Conservation (phyloP, 805 yeast species). For the Brettanomyces bruxellensis region DNA sequence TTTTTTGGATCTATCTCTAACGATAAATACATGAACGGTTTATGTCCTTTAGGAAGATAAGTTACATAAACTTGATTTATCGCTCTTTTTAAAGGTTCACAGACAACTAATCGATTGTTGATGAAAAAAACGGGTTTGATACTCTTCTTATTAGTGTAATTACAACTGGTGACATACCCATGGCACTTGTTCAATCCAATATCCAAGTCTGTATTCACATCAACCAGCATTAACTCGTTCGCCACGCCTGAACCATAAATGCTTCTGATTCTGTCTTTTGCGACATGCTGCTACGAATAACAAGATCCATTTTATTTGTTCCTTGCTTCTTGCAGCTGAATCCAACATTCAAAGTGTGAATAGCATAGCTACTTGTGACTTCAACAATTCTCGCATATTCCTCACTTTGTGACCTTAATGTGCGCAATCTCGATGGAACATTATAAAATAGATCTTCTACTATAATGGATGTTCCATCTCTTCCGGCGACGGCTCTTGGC, state of each 20-base stretch:
- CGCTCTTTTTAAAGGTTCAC: constrained; percentile 73
- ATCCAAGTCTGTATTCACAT: constrained; percentile 19
- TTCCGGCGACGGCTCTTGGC: constrained; percentile 78
- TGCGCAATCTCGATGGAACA: constrained; percentile 65
- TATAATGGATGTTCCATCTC: constrained; percentile 71
- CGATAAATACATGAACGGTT: constrained; percentile 70
- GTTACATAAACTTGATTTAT: constrained; percentile 50
- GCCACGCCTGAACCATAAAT: constrained; percentile 69
- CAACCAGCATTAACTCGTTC: constrained; percentile 46
- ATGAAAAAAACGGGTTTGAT: constrained; percentile 72
- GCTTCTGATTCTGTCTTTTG: constrained; percentile 60
- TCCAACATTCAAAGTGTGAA: constrained; percentile 62
- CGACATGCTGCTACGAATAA: constrained; percentile 41
- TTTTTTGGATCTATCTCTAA: constrained; percentile 58
- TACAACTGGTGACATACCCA: constrained; percentile 66
- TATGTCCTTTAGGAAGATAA: constrained; percentile 69
- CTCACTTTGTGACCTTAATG: constrained; percentile 58
- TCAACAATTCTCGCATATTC: constrained; percentile 75
- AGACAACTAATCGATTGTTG: constrained; percentile 71
- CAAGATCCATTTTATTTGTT: constrained; percentile 58
- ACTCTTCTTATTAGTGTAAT: constrained; percentile 58
- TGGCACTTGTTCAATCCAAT: constrained; percentile 43
- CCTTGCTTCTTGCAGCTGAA: constrained; percentile 76
- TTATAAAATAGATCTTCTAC: constrained; percentile 90
- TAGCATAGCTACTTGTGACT: constrained; percentile 73